phyloP scores from a whole-genome alignment of 2,329 filamentous ascomycete genomes.

The Ophiostoma sp. region DNA sequence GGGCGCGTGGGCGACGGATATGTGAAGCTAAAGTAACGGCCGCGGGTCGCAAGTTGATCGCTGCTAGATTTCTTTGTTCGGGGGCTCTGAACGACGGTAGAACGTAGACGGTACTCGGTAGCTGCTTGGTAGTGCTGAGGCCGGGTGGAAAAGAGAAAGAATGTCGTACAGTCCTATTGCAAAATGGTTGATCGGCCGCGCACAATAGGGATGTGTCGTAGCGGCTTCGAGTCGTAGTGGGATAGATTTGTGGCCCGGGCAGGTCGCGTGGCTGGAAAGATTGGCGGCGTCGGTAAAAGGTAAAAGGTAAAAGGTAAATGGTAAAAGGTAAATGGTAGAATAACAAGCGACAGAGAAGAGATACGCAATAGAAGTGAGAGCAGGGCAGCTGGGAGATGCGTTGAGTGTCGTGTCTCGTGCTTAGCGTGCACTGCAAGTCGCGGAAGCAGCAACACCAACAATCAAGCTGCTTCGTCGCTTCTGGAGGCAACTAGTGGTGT shows the following conservation, averaged over 20 bases:
- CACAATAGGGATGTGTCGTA: not conserved
- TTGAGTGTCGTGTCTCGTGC: not conserved
- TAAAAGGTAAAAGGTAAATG: not conserved
- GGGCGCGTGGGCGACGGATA: not conserved
- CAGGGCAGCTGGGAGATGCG: too few species aligned
- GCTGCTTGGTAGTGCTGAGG: too few species aligned
- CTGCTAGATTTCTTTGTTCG: not conserved
- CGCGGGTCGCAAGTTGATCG: not conserved
- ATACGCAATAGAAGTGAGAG: not conserved
- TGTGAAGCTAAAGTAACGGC: not conserved
- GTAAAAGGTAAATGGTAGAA: not conserved
- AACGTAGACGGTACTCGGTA: too few species aligned
- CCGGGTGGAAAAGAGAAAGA: not conserved
- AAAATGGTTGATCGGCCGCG: not conserved
- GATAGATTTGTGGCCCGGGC: conserved; percentile 10
- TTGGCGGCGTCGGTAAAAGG: not conserved
- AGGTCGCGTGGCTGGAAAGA: conserved; percentile 9
- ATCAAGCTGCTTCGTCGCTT: not conserved
- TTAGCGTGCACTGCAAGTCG: not conserved
- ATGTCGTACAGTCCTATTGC: not conserved
- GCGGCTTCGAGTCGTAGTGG: not conserved
- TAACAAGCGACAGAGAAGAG: not conserved
- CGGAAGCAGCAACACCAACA: not conserved
- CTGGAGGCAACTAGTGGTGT: not conserved
- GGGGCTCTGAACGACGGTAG: too few species aligned